Evolutionary conservation across 2,329 filamentous ascomycete species (phyloP).

Genomic region (Rachicladosporium sp.): DNA sequence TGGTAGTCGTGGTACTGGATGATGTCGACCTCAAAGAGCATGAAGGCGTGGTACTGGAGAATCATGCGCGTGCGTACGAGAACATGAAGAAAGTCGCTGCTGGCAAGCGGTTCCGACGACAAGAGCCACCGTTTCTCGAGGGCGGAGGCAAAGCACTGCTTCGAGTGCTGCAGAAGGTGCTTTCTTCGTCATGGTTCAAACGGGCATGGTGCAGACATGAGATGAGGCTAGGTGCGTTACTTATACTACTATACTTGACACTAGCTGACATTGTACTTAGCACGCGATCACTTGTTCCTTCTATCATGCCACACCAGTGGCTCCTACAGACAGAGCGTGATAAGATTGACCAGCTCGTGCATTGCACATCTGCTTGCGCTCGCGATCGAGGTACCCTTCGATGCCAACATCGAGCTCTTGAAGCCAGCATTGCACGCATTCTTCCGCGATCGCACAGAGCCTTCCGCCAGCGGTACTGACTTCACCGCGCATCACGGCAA

Average conservation of each 20-base stretch:
- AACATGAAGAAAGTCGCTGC: constrained; percentile 17
- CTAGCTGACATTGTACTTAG: constrained; percentile 4
- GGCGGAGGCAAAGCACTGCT: constrained; percentile 19
- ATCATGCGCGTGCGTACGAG: constrained; percentile 28
- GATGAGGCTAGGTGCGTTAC: constrained; percentile 21
- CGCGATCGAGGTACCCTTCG: constrained; percentile 21
- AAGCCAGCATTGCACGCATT: constrained; percentile 23
- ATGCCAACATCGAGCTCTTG: constrained; percentile 18
- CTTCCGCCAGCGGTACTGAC: constrained; percentile 10
- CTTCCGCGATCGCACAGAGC: constrained; percentile 22
- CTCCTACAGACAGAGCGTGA: constrained; percentile 11
- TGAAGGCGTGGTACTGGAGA: constrained; percentile 25
- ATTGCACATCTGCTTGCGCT: constrained; percentile 30
- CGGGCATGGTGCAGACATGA: constrained; percentile 35
- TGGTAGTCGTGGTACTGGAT: constrained; percentile 30
- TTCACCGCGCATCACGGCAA: constrained; percentile 21
- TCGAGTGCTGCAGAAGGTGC: constrained; percentile 24
- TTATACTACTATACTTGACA: too few species aligned
- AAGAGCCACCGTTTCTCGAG: constrained; percentile 21
- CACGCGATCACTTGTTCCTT: constrained; percentile 29
- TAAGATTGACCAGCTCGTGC: constrained; percentile 30
- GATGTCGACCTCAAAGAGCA: constrained; percentile 26
- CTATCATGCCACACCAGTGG: constrained; percentile 22
- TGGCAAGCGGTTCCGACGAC: constrained; percentile 20
- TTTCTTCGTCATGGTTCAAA: constrained; percentile 32